These are phyloP conservation scores for Rhodotorula sp. DNA, from an alignment of 1,284 basidiomycete genomes.

Conservation along the genomic window DNA sequence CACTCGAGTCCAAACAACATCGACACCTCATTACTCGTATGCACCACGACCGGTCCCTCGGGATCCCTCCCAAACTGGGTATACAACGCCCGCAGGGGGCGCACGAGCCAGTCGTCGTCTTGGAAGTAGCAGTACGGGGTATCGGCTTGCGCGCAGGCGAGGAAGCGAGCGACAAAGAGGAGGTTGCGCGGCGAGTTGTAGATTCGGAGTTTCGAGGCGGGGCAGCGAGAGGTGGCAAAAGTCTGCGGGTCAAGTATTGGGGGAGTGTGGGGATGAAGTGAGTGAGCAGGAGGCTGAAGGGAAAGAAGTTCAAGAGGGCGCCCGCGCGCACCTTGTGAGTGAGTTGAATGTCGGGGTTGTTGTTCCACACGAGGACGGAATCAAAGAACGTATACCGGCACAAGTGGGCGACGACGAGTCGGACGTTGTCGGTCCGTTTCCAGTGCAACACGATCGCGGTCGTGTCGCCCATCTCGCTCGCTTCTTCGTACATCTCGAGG, in stretches of 20 bases:
- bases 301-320: no score
- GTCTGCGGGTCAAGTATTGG: constrained; percentile 13
- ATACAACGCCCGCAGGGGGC: constrained; percentile 42
- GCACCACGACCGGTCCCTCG: constrained; percentile 35
- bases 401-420: constrained; percentile 39
- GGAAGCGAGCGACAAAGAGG: constrained; percentile 45
- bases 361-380: constrained; percentile 42
- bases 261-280: no score
- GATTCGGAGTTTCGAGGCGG: constrained; percentile 35
- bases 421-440: constrained; percentile 43
- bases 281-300: no score
- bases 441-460: constrained; percentile 45
- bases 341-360: constrained; percentile 41
- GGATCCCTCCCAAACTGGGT: constrained; percentile 42
- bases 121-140: constrained; percentile 46
- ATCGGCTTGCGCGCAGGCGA: constrained; percentile 42
- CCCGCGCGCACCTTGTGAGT: constrained; percentile 18
- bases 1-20: constrained; percentile 43
- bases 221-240: constrained; percentile 39
- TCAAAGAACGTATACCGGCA: constrained; percentile 41
- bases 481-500: background rate
- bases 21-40: constrained; percentile 34
- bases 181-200: constrained; percentile 45
- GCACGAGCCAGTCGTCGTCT: constrained; percentile 47
- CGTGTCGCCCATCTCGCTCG: constrained; percentile 14